Percentiles rank a stretch among this genome's conserved stretches.
These are phyloP conservation scores for Daldinia grandis DNA, from an alignment of 495 filamentous ascomycete species.

Conservation along the genomic window DNA sequence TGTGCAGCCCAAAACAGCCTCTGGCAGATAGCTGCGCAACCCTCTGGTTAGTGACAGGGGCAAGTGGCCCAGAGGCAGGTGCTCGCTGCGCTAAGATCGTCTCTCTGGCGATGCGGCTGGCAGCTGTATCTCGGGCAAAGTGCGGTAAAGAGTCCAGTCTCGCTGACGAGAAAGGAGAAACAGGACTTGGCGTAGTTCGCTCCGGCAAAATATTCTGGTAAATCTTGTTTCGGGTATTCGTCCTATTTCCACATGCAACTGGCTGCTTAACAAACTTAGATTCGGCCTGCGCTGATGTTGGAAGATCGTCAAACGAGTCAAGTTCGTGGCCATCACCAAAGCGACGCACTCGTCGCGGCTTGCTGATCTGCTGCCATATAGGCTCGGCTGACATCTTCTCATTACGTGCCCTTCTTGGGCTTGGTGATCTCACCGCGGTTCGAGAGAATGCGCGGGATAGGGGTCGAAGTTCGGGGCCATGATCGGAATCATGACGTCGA, in stretches of 20 bases:
- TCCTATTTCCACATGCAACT: conserved; percentile 71
- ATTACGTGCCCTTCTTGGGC: conserved; percentile 55
- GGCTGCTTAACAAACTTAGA: conserved; percentile 84
- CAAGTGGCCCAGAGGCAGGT: conserved; percentile 63
- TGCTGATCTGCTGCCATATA: conserved; percentile 67
- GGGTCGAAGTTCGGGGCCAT: conserved; percentile 62
- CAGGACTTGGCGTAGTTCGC: conserved; percentile 63
- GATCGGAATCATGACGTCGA: conserved; percentile 78
- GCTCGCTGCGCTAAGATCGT: conserved; percentile 72
- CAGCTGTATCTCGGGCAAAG: conserved; percentile 93
- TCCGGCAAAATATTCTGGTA: conserved; percentile 64
- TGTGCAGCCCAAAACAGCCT: conserved; percentile 47
- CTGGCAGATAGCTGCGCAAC: conserved; percentile 75
- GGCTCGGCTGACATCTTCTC: conserved; percentile 54
- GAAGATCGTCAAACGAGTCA: conserved; percentile 92
- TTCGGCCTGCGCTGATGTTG: conserved; percentile 84
- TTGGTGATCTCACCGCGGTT: conserved; percentile 64
- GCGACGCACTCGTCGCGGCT: conserved; percentile 75
- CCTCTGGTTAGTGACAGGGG: conserved; percentile 77
- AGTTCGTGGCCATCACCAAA: conserved; percentile 94
- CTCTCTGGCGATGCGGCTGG: conserved; percentile 89
- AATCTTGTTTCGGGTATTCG: conserved; percentile 67
- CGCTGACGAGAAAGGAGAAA: conserved; percentile 63
- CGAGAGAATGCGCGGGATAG: conserved; percentile 64
- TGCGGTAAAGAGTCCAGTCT: conserved; percentile 70